Evolutionary conservation across 2,329 filamentous ascomycete species (phyloP).

Genomic region (Amylocarpus encephaloides): DNA sequence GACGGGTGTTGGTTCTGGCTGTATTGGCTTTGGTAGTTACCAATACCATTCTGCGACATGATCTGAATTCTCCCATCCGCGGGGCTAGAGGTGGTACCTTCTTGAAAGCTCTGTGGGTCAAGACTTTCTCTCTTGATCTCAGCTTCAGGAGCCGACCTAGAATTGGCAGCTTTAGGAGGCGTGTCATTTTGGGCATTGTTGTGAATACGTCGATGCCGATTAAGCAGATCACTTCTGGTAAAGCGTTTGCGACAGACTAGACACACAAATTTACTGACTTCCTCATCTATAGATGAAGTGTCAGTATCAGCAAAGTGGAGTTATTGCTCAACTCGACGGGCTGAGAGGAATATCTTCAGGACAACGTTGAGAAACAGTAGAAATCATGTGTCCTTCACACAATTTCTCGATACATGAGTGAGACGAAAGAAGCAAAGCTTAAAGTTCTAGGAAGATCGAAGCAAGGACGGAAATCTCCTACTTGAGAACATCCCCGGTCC

Average conservation of each 20-base stretch:
- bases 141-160: background rate
- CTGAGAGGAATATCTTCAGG: background rate
- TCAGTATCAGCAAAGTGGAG: background rate
- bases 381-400: background rate
- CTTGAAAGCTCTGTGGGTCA: background rate
- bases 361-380: background rate
- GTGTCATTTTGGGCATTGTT: constrained; percentile 8
- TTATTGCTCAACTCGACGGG: background rate
- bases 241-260: constrained; percentile 26
- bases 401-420: background rate
- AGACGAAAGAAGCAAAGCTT: background rate
- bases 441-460: background rate
- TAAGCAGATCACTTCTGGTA: constrained; percentile 28
- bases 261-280: constrained; percentile 25
- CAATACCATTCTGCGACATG: background rate
- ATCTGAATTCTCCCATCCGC: background rate
- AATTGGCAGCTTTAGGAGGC: background rate
- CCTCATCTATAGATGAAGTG: constrained; percentile 19
- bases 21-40: background rate
- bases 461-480: background rate
- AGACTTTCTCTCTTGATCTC: background rate
- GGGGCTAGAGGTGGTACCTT: background rate
- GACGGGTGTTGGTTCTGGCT: background rate
- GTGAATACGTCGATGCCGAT: constrained; percentile 28
- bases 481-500: background rate